phyloP scores from a whole-genome alignment of 768 basidiomycete species.

The Lentinus tigrinus region DNA sequence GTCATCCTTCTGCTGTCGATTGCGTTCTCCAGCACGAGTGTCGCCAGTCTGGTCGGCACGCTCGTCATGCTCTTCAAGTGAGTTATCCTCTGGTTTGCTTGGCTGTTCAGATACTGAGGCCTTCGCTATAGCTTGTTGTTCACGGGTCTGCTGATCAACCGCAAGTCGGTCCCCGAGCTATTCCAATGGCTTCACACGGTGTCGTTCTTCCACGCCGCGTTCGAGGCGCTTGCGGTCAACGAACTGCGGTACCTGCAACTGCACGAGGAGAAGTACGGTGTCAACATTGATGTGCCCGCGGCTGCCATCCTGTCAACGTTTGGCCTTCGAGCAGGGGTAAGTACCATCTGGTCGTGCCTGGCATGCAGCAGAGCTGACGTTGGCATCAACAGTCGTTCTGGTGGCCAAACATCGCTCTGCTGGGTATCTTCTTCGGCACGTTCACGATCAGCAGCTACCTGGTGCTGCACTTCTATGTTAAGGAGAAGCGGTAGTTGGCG shows the following conservation, averaged over 20 bases:
- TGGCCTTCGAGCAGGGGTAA: slow-evolving; percentile 84
- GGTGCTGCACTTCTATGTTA: slow-evolving; percentile 84
- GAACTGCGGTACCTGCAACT: slow-evolving; percentile 92
- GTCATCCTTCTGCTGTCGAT: slow-evolving; percentile 90
- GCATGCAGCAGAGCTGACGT: slow-evolving; percentile 8
- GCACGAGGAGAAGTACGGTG: slow-evolving; percentile 94
- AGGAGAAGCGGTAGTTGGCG: slow-evolving; percentile 58
- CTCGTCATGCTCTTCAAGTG: slow-evolving; percentile 98
- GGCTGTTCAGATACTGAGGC: neutral
- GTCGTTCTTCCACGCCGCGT: slow-evolving; percentile 99
- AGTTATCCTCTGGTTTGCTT: slow-evolving; percentile 33
- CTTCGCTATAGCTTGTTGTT: slow-evolving; percentile 71
- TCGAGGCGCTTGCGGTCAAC: slow-evolving; percentile 97
- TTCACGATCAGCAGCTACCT: slow-evolving; percentile 80
- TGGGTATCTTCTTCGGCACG: slow-evolving; percentile 81
- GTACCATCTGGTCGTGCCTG: slow-evolving; percentile 9
- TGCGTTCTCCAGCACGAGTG: slow-evolving; percentile 78
- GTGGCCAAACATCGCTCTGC: slow-evolving; percentile 92
- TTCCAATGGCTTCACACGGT: slow-evolving; percentile 87
- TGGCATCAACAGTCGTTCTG: slow-evolving; percentile 75
- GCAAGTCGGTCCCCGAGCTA: slow-evolving; percentile 70
- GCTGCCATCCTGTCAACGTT: slow-evolving; percentile 94
- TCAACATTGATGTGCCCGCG: slow-evolving; percentile 94
- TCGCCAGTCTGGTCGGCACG: slow-evolving; percentile 93
- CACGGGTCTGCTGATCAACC: slow-evolving; percentile 93